Base-by-base conservation (phyloP, 495 filamentous ascomycete genomes). In the Aspergillus panamensis region DNA sequence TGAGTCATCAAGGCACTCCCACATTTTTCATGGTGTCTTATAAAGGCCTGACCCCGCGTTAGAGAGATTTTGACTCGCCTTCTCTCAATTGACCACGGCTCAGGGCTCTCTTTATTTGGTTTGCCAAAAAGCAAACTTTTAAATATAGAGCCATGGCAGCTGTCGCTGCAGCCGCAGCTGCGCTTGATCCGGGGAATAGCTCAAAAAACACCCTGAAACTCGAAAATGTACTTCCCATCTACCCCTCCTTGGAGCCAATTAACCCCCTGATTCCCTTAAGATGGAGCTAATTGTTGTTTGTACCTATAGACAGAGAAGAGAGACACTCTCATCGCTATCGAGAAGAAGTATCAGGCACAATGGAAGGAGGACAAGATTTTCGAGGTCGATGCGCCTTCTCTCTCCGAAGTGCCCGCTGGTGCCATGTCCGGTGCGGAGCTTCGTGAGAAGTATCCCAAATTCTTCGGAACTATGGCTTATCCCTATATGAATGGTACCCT, bases 401-500 rank as follows among this genome's bases (percentile, higher is more conserved):
- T 81, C 25, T 77, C 79, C 33, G 92, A 96, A 62, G 80, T 89
- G 37, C 90, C 92, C 44, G 80, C 84, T 37, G 81, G 85, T 52
- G 79, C 86, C 52, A 86, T 90, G 61, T 76, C 86, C 39, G 72
- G 88, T 44, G 82, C 80, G 19, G 87, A 91, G 60, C 79, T 96
- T 60, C 89, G 89, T 66, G 79, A 86, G 62, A 87, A 87, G 70
- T 74, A 87, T 69, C 93, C 93, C 64, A 97, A 97, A 77, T 96
- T 88, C 77, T 92, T 95, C 64, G 92, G 87, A 55, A 92, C 87
- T 39, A 93, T 97, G 79, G 92, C 92, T 45, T 98, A 92, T 64
- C 92, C 90, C 31, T 96, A 97, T 72, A 96, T 96, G 88, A 97
- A 97, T 74, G 93, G 93, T 54, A 92, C 87, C 60, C 81, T 96